Base-by-base conservation (phyloP, 352 stramenopile species). In the Pythium pectinolyticum region DNA sequence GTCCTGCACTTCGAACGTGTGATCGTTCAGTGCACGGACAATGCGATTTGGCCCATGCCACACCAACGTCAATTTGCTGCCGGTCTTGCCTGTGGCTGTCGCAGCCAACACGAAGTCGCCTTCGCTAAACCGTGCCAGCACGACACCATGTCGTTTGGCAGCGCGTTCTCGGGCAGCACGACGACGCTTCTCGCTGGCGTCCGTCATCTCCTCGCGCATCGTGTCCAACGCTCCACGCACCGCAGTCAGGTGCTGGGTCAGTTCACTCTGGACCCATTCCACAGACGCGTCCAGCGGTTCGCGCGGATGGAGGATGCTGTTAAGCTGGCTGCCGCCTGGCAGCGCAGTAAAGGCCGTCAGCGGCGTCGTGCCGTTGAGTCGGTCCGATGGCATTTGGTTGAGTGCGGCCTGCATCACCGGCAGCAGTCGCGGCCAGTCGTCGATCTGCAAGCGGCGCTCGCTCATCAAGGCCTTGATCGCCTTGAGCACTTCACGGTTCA, bases 401-500 rank as follows among this genome's bases (percentile, higher is more conserved):
- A 72, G 19, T 2, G 55, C 54, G 0, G 49, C 10, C 31, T 75
- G 55, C 5, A 67, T 40, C 1, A 72, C 49, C 0, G 57, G 53
- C 8, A 74, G 14, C 0, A 73, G 1, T 0, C 12, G 3, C 2
- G 66, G 51, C 51, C 57, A 70, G 9, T 63, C 46, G 11, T 48
- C 1, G 35, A 31, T 2, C 6, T 31, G 34, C 1, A 43, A n/a
- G 7, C 61, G 45, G 2, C 55, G 32, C 22, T 66, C 57, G 0
- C 50, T 66, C 1, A 53, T 1, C 12, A 73, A 22, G 6, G 45
- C 48, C 22, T 66, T 63, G 1, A 69, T 4, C 0, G 25, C 47
- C 14, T 52, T 58, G 2, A 76, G 54, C 4, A 76, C 19, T 22
- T 68, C n/a, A 5, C 67, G 47, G 22, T 78, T 79, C 0, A 76